Evolutionary conservation across 192 early-diverging fungal species (phyloP), one percentile per base, ranked within the genome.

Genomic region (Coemansia sp.): DNA sequence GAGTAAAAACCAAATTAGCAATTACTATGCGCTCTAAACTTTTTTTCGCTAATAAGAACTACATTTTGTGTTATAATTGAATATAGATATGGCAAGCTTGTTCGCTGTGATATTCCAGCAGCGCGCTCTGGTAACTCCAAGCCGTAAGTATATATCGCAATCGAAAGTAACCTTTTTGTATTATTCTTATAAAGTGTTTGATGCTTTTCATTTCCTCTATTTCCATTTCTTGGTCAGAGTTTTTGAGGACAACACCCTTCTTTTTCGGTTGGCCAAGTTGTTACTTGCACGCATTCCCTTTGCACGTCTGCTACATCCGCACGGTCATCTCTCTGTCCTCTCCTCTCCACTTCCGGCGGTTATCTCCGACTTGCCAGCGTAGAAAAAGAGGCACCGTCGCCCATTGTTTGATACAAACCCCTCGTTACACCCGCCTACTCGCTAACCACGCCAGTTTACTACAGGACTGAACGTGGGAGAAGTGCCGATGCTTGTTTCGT

Each of bases 61-160:
- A 7, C 6, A 4, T 30, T 30, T 30, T 30, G 6, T 30, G 28
- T 2, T 30, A 4, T 30, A 6, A 6, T 30, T 30, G 28, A 30
- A 30, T 75, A n/a, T n/a, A 93, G 92, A 76, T 94, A 89, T 67
- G 92, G 92, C 28, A 83, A 88, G 28, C 84, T 94, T 25, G 85
- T 94, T 54, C 91, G 92, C 53, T 93, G 92, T 76, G 92, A 94
- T 61, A 94, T 94, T 58, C 92, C 92, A 21, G 86, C 84, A 57
- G 82, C 85, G n/a, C 87, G 87, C 54, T 81, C 38, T 44, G 38
- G 80, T 44, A 78, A 78, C 58, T 76, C 77, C 41, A 89, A 88
- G 68, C 84, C 87, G 89, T 92, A 88, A 86, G 86, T 87, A 74
- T 44, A 16, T 16, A 50, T 26, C 30, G 34, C 22, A 23, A 22